Evolutionary conservation across 345 rosid genomes (phyloP), one percentile per base, ranked within the genome.

Genomic region (Firmiana major): DNA sequence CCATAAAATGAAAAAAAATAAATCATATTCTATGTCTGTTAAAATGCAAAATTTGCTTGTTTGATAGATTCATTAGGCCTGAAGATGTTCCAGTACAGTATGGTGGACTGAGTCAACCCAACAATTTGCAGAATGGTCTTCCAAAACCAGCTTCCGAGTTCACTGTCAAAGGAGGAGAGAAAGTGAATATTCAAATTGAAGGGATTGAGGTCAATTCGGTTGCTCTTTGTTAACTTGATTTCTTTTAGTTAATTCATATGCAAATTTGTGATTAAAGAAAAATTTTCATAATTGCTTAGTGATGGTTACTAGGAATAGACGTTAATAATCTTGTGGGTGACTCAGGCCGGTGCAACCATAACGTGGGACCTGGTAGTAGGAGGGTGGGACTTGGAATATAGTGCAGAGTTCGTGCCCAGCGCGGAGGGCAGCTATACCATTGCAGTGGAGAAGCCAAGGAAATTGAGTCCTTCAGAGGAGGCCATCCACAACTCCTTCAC

Each of bases 331-430:
- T 15, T 80, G 62, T 55, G 49, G 19, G 24, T 45, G 60, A 16
- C 17, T 79, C 62, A 96, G 99, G 95, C 83, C 16, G 97, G 97
- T 31, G 94, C 95, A 58, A 92, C 93, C 4, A 94, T 96, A 76
- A 83, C 91, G 22, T 96, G 99, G 99, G 99, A 96, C 75, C 86
- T 96, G 57, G 98, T 89, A 36, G 97, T 96, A 10, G 99, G 99
- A 28, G 99, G 97, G 24, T 96, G 99, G 99, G 99, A 96, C 13
- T 77, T 96, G 84, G 98, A 96, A 79, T 96, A 96, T 87, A 91
- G 92, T 12, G 97, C 97, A 45, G 99, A 96, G 82, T 96, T 92
- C 75, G 92, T 92, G 65, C 99, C 99, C 15, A 89, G 83, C 15
- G 93, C 90, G 1, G 88, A 86, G 75, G 94, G 83, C 17, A 91